A percentile compares a stretch with the other conserved stretches of the same genome.
phyloP scores from a whole-genome alignment of 208 protist species.

The Trypanosoma congolense region DNA sequence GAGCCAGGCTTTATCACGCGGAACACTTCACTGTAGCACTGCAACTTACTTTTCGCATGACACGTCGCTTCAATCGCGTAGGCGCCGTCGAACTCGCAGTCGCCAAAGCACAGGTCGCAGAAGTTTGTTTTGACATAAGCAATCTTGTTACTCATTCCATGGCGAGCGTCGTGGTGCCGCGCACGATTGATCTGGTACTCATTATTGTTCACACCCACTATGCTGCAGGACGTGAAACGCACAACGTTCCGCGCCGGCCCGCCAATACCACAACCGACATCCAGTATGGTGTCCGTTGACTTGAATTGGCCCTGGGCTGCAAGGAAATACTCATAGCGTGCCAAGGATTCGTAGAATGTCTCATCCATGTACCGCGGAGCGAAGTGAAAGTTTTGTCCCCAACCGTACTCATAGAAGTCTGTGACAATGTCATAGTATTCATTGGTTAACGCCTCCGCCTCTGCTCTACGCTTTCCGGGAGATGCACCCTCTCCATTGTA shows the following conservation, averaged over 20 bases:
- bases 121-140: constrained; percentile 93
- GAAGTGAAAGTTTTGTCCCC: constrained; percentile 96
- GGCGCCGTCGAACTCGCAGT: constrained; percentile 91
- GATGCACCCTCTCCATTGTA: constrained; percentile 60
- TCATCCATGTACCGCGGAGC: constrained; percentile 79
- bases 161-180: constrained; percentile 61
- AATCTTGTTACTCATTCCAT: constrained; percentile 69
- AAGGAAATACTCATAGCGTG: constrained; percentile 95
- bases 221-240: constrained; percentile 89
- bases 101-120: constrained; percentile 85
- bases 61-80: constrained; percentile 97
- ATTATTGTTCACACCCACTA: constrained; percentile 97
- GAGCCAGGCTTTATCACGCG: constrained; percentile 92
- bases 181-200: constrained; percentile 93
- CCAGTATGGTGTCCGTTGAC: constrained; percentile 76
- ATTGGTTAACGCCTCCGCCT: constrained; percentile 87
- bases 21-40: constrained; percentile 92
- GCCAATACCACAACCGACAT: constrained; percentile 96
- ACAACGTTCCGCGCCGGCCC: constrained; percentile 94
- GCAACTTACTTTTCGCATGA: constrained; percentile 92
- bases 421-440: constrained; percentile 97
- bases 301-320: constrained; percentile 80
- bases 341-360: constrained; percentile 88
- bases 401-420: constrained; percentile 97
- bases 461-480: constrained; percentile 57